Evolutionary conservation across 371 early-diverging fungal genomes (phyloP), one percentile per base, ranked within the genome.

Genomic region (Mortierella sp.): DNA sequence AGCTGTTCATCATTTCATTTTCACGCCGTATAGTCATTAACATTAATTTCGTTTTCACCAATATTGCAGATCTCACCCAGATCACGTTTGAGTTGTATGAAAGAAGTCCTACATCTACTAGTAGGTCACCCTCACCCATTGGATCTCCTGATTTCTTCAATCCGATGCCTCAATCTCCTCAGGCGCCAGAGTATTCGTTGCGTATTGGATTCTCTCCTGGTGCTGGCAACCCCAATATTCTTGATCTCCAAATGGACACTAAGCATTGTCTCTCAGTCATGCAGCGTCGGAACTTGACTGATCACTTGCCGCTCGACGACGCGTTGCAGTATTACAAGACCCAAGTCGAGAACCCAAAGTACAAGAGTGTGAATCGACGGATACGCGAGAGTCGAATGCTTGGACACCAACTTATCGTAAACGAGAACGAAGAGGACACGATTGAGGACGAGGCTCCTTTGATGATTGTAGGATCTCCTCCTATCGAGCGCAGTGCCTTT

Each of bases 11-110:
- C 14, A 1, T 49, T 49, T 16, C 22, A 2, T 43, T 43, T 11
- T 14, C 45, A 0, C 12, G 4, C 18, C 4, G 45, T 32, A 14
- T 35, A 9, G 14, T 60, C 64, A 16, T 18, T 20, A 26, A 32
- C 18, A 26, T 30, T 10, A 58, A 40, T 26, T 10, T n/a, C 35
- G 11, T 37, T 2, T 40, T 37, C n/a, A 37, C 35, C 35, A 35
- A 35, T 35, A 35, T 35, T 9, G 35, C 73, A 96, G 92, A 90
- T 77, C 84, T 99, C 66, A 97, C 98, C 3, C 99, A 99, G 68
- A 97, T 99, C 64, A 97, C 96, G 9, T 97, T 99, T 80, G 99
- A 99, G 84, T 85, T 99, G 20, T 97, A 98, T 69, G 98, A 98
- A 83, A 89, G 98, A 45, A 93, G 90, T 61, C 90, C 92, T 0